Evolutionary conservation across 306 rosid genomes (phyloP), one percentile per base, ranked within the genome.

Genomic region (Quillaja saponaria): DNA sequence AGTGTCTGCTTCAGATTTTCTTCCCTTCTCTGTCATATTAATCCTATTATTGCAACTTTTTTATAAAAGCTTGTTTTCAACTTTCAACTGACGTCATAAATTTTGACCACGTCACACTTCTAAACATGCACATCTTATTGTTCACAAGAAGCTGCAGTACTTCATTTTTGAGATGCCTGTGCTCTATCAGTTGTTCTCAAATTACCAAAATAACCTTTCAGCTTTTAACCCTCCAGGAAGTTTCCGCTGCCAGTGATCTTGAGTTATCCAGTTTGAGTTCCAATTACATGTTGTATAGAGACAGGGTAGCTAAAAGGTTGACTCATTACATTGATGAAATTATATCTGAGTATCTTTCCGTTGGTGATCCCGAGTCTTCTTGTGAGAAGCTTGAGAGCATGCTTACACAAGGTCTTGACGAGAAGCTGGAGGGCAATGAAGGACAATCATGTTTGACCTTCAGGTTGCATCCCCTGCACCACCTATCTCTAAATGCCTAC

Each of bases 151-250:
- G n/a, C n/a, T n/a, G n/a, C n/a, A n/a, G n/a, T n/a, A n/a, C n/a
- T n/a, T n/a, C n/a, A n/a, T n/a, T n/a, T 33, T 25, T 15, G 31
- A 28, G 18, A 46, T 61, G 13, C 39, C 21, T 37, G 55, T 37
- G 14, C 34, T 40, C 35, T 40, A 8, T 28, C n/a, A n/a, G n/a
- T n/a, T n/a, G n/a, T n/a, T n/a, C n/a, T n/a, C n/a, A n/a, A n/a
- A n/a, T n/a, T n/a, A n/a, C n/a, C n/a, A n/a, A n/a, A n/a, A n/a
- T n/a, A n/a, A n/a, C n/a, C n/a, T n/a, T n/a, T n/a, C n/a, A n/a
- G n/a, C n/a, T n/a, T n/a, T n/a, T n/a, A n/a, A n/a, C n/a, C n/a
- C 48, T 69, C 59, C 78, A 87, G 97, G 88, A 79, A 78, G 71
- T 82, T 54, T 87, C 75, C 57, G 66, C 67, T 53, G 47, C 37